Evolutionary conservation across 345 rosid genomes (phyloP).

Genomic region (Punica granatum): DNA sequence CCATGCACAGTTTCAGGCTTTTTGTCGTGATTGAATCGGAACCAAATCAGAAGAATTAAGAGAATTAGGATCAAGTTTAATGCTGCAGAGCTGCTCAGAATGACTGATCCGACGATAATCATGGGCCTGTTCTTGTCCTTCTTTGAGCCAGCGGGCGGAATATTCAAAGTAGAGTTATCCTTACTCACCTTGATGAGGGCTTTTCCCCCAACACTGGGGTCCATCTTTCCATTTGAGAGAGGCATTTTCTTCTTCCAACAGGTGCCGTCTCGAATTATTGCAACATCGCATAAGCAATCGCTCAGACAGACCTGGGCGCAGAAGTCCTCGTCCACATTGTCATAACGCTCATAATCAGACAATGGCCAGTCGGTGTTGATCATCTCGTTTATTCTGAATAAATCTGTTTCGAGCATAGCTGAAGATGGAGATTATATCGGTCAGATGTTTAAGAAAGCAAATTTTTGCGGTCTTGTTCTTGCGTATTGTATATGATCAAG

Average conservation of each 20-base stretch:
- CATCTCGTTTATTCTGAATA: conserved; percentile 15
- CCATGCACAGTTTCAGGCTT: background rate
- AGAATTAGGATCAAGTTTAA: conserved; percentile 2
- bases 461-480: too few species aligned
- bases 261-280: conserved; percentile 8
- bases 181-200: conserved; percentile 35
- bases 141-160: background rate
- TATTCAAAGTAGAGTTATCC: conserved; percentile 4
- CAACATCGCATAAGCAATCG: conserved; percentile 51
- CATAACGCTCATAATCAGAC: conserved; percentile 19
- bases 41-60: background rate
- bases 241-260: conserved; percentile 54
- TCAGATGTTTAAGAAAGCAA: background rate
- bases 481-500: background rate
- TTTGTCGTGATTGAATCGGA: background rate
- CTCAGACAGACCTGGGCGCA: conserved; percentile 36
- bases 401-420: conserved; percentile 7
- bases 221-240: conserved; percentile 25
- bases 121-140: background rate
- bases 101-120: conserved; percentile 4
- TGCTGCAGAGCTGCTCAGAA: background rate
- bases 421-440: background rate
- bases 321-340: conserved; percentile 15
- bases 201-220: background rate
- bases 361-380: conserved; percentile 19